These are phyloP conservation scores for Xylaria palmicola DNA, from an alignment of 495 filamentous ascomycete species.

Conservation along the genomic window DNA sequence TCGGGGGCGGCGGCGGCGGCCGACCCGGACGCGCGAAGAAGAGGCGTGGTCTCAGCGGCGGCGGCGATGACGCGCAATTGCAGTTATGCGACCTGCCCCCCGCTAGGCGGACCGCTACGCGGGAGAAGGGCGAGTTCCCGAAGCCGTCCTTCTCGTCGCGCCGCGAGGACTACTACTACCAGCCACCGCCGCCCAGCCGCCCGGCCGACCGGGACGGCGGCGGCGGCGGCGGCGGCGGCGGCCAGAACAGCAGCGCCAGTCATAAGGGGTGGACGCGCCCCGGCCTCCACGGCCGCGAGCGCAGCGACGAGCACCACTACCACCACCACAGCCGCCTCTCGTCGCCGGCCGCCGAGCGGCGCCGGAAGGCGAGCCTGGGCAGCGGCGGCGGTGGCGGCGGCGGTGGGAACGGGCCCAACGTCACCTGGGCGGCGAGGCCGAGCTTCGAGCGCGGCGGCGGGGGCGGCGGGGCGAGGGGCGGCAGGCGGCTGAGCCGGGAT, in stretches of 20 bases:
- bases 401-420: slow-evolving; percentile 6
- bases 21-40: background rate
- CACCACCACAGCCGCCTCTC: slow-evolving; percentile 17
- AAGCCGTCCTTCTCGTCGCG: slow-evolving; percentile 22
- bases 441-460: slow-evolving; percentile 16
- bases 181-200: slow-evolving; percentile 4
- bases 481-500: slow-evolving; percentile 21
- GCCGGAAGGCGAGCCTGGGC: slow-evolving; percentile 19
- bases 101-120: background rate
- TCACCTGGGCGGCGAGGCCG: slow-evolving; percentile 21
- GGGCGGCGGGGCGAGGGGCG: background rate
- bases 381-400: no score
- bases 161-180: slow-evolving; percentile 17
- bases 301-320: slow-evolving; percentile 19
- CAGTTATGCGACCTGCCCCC: background rate
- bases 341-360: slow-evolving; percentile 13
- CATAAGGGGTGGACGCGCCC: slow-evolving; percentile 8
- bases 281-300: slow-evolving; percentile 18
- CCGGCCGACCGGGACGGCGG: background rate
- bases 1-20: background rate
- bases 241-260: background rate
- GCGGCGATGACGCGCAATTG: background rate
- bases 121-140: slow-evolving; percentile 3
- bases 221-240: background rate
- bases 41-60: background rate